These are phyloP conservation scores for Quercus tomentella DNA, from an alignment of 331 rosid genomes.

Conservation along the genomic window DNA sequence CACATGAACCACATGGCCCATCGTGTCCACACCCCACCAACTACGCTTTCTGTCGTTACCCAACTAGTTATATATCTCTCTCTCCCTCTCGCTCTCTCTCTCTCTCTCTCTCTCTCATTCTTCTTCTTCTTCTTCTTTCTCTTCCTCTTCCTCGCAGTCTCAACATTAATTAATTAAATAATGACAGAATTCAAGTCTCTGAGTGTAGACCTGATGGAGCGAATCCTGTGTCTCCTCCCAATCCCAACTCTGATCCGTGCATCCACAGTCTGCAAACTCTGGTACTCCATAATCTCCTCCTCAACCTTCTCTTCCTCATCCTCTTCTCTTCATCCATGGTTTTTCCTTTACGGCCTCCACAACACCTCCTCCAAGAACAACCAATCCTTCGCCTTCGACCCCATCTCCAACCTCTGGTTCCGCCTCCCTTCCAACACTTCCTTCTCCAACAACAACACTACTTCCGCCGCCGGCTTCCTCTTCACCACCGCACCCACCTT, in stretches of 20 bases:
- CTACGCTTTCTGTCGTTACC: too few relatives aligned
- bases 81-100: too few relatives aligned
- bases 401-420: slow-evolving; percentile 62
- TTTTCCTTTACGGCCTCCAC: slow-evolving; percentile 76
- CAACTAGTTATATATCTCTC: too few relatives aligned
- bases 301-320: slow-evolving; percentile 29
- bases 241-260: slow-evolving; percentile 53
- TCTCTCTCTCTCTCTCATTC: too few relatives aligned
- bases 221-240: slow-evolving; percentile 62
- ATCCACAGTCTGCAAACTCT: slow-evolving; percentile 69
- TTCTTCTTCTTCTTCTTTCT: not conserved
- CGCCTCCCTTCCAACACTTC: slow-evolving; percentile 38
- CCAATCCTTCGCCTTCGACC: slow-evolving; percentile 83
- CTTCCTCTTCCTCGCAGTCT: not conserved
- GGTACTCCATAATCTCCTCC: slow-evolving; percentile 62
- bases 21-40: too few relatives aligned
- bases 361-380: slow-evolving; percentile 71
- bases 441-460: not conserved
- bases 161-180: not conserved
- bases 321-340: slow-evolving; percentile 48
- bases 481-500: slow-evolving; percentile 66
- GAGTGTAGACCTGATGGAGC: slow-evolving; percentile 56
- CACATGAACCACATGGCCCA: too few relatives aligned
- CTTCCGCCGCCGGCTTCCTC: slow-evolving; percentile 49
- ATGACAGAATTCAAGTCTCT: slow-evolving; percentile 51